phyloP scores from a whole-genome alignment of 768 basidiomycete genomes.

The Tricholoma saponaceum region DNA sequence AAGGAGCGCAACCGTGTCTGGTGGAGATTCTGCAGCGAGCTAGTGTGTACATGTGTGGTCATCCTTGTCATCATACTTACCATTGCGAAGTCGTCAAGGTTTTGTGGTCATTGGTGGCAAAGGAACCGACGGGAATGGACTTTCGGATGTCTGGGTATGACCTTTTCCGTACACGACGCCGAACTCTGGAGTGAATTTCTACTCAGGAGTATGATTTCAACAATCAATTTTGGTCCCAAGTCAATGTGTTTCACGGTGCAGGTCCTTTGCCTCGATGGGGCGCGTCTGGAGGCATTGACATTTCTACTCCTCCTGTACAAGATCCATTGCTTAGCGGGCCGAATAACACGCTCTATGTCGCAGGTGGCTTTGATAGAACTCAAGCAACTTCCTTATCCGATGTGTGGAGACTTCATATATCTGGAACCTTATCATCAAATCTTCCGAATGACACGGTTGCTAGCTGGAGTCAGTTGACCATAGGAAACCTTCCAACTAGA shows the following conservation, averaged over 20 bases:
- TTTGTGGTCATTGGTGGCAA: conserved; percentile 75
- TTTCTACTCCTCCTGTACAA: conserved; percentile 37
- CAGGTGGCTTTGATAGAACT: conserved; percentile 60
- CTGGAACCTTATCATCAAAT: conserved; percentile 72
- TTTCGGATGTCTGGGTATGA: conserved; percentile 75
- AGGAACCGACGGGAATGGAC: conserved; percentile 44
- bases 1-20: conserved; percentile 60
- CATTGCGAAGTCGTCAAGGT: conserved; percentile 54
- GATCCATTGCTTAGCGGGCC: conserved; percentile 46
- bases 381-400: conserved; percentile 50
- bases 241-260: conserved; percentile 40
- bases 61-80: conserved; percentile 10
- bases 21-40: conserved; percentile 75
- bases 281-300: conserved; percentile 72
- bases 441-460: conserved; percentile 44
- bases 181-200: neutral
- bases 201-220: conserved; percentile 73
- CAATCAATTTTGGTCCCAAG: conserved; percentile 72
- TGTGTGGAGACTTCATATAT: conserved; percentile 66
- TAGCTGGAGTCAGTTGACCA: conserved; percentile 53
- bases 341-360: conserved; percentile 71
- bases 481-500: conserved; percentile 34
- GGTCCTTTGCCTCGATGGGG: conserved; percentile 65
- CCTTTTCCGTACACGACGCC: neutral
- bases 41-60: conserved; percentile 48